Evolutionary conservation across 352 stramenopile genomes (phyloP), one percentile per base, ranked within the genome.

Genomic region (Pilasporangium apinafurcum): DNA sequence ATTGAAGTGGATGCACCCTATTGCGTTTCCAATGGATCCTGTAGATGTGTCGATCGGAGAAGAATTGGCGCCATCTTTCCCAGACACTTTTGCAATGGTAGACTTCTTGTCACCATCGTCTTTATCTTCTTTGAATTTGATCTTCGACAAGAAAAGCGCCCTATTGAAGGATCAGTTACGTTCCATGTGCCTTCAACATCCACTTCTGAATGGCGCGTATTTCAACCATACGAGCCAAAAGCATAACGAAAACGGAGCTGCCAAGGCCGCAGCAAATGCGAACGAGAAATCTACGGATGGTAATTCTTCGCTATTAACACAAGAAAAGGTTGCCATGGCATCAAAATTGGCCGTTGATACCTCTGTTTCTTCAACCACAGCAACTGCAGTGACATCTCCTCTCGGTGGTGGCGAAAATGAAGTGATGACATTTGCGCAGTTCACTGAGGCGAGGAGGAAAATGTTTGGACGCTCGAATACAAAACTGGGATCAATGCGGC

Each of bases 61-160:
- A 1, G 59, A 70, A 26, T 75, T 56, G 64, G 50, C 64, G 0
- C 59, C 64, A n/a, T 43, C 64, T n/a, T 67, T 75, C 27, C 64
- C 64, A 18, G 59, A 75, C 7, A 75, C 64, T 12, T 39, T 45
- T 20, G 49, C 59, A 3, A 49, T 66, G 14, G 40, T 75, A 13
- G 59, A 68, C 37, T 75, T 56, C 22, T 48, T 75, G 30, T 56
- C 56, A 12, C 46, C 17, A 28, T 41, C 14, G 32, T 65, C 29
- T 24, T 24, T 21, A 24, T 38, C 43, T 7, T 51, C 48, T 6
- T 43, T 47, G 16, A 28, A 40, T n/a, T 55, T 70, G 25, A 32
- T 75, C 13, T 63, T 71, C 35, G 59, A 70, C 17, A 68, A 68
- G 22, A 31, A 46, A 8, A 70, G 65, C 17, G 33, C 68, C n/a